A percentile compares a stretch with the other conserved stretches of the same genome.
Conservation (phyloP, 225 moss, liverwort and hornwort genomes). For the Thuidium tamariscinum region DNA sequence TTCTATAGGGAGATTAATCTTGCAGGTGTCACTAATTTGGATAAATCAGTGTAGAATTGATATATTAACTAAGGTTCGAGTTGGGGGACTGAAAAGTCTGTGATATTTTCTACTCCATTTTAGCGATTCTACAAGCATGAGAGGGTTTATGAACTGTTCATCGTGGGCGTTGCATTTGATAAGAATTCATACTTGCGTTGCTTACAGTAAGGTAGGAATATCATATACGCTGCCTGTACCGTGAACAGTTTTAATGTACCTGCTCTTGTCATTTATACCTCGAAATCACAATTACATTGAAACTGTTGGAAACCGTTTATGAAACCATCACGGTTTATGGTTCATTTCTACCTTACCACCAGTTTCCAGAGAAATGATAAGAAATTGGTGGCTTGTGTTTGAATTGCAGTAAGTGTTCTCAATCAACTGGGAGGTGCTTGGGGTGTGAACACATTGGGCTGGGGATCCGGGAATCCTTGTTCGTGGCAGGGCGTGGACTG, state of each 20-base stretch:
- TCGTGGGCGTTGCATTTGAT: not conserved
- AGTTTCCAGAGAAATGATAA: not conserved
- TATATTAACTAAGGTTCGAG: not conserved
- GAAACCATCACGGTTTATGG: not conserved
- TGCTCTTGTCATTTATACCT: too few relatives aligned
- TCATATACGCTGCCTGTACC: not conserved
- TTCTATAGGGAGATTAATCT: not conserved
- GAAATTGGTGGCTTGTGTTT: not conserved
- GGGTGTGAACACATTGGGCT: not conserved
- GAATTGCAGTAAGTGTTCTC: slow-evolving; percentile 14
- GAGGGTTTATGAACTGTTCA: not conserved
- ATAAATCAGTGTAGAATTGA: not conserved
- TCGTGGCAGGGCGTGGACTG: slow-evolving; percentile 24
- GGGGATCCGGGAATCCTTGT: slow-evolving; percentile 26
- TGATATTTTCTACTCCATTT: not conserved
- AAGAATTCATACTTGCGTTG: not conserved
- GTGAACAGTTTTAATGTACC: not conserved
- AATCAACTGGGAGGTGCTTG: slow-evolving; percentile 16
- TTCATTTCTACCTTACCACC: not conserved
- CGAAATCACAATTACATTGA: too few relatives aligned
- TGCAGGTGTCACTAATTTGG: not conserved
- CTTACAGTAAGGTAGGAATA: not conserved
- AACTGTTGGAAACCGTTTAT: not conserved
- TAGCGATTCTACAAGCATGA: not conserved
- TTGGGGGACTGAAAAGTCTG: not conserved